phyloP scores from a whole-genome alignment of 1,139 yeast species.

The Hansenula sp. region DNA sequence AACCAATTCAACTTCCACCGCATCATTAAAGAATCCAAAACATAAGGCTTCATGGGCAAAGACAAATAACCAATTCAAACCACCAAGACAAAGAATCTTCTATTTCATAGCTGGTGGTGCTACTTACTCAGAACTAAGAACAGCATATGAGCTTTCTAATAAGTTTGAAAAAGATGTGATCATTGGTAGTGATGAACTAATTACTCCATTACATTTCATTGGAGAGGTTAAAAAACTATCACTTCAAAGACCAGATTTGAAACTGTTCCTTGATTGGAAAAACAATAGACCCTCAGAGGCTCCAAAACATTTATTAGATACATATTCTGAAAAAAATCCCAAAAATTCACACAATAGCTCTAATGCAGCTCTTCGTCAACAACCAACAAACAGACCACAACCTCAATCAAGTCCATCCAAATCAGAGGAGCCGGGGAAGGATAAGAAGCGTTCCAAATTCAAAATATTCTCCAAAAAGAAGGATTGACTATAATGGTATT shows the following conservation, averaged over 20 bases:
- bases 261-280: slow-evolving; percentile 26
- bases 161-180: slow-evolving; percentile 68
- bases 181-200: slow-evolving; percentile 77
- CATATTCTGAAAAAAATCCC: slow-evolving; percentile 4
- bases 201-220: slow-evolving; percentile 58
- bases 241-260: slow-evolving; percentile 26
- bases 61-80: slow-evolving; percentile 36
- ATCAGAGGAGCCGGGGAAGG: slow-evolving; percentile 9
- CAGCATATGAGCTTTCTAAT: slow-evolving; percentile 67
- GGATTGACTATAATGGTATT: not conserved
- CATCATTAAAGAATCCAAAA: slow-evolving; percentile 65
- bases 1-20: slow-evolving; percentile 29
- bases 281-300: slow-evolving; percentile 22
- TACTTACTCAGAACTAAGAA: slow-evolving; percentile 76
- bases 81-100: slow-evolving; percentile 68
- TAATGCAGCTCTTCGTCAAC: not conserved
- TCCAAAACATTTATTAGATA: slow-evolving; percentile 28
- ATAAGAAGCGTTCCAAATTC: slow-evolving; percentile 21
- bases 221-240: slow-evolving; percentile 35
- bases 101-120: slow-evolving; percentile 89
- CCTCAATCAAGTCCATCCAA: not conserved
- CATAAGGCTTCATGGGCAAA: slow-evolving; percentile 84
- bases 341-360: not conserved
- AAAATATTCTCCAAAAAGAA: slow-evolving; percentile 16
- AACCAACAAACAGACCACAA: slow-evolving; percentile 2